A percentile compares a stretch with the other conserved stretches of the same genome.
Conservation (phyloP, 2,329 filamentous ascomycete genomes). For the Colletotrichum theobromicola region DNA sequence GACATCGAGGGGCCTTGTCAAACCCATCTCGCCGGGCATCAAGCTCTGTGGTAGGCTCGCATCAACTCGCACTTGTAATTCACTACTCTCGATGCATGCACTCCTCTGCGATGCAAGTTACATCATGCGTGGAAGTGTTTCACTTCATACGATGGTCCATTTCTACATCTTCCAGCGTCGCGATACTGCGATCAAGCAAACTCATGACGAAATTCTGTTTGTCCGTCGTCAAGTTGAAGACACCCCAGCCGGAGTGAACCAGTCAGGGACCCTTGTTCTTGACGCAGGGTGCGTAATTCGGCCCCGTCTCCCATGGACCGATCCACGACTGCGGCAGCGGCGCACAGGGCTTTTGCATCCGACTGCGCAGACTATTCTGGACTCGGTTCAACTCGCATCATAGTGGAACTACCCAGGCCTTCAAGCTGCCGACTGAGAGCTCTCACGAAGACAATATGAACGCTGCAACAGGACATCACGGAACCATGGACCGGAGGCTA, state of each 20-base stretch:
- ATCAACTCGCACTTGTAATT: not conserved
- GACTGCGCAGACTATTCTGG: conserved; percentile 11
- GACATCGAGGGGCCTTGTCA: not conserved
- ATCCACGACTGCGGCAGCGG: conserved; percentile 12
- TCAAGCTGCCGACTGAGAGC: not conserved
- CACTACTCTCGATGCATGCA: not conserved
- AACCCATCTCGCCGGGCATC: not conserved
- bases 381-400: conserved; percentile 10
- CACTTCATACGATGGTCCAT: not conserved
- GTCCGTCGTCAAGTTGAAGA: not conserved
- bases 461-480: not conserved
- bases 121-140: not conserved
- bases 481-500: not conserved
- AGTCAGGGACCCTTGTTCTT: not conserved
- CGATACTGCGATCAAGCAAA: conserved; percentile 5
- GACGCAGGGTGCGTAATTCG: conserved; percentile 5
- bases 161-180: not conserved
- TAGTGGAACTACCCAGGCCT: conserved; percentile 1
- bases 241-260: not conserved
- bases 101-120: conserved; percentile 4
- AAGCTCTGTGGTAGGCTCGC: conserved; percentile 7
- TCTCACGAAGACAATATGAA: not conserved
- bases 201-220: conserved; percentile 20
- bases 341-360: conserved; percentile 7
- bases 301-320: conserved; percentile 1